phyloP scores from a whole-genome alignment of 495 filamentous ascomycete species.

The Penicillium pulvis region DNA sequence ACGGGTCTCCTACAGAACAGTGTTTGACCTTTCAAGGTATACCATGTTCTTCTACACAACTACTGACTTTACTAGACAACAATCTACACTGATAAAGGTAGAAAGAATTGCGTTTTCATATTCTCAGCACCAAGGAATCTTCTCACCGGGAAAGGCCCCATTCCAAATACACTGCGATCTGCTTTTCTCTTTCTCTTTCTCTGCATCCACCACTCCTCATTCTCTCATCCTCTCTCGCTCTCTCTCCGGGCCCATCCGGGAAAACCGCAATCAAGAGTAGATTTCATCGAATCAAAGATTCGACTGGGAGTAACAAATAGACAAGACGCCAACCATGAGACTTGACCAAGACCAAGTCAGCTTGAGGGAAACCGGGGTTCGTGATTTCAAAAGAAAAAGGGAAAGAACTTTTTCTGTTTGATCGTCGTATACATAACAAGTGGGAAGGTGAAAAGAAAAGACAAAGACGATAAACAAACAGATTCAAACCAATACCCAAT shows the following conservation, averaged over 20 bases:
- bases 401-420: conserved; percentile 40
- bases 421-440: conserved; percentile 49
- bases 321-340: conserved; percentile 51
- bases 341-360: conserved; percentile 27
- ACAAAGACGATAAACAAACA: conserved; percentile 8
- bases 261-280: conserved; percentile 36
- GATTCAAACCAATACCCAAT: conserved; percentile 6
- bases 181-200: conserved; percentile 19
- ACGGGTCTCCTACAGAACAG: conserved; percentile 5
- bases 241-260: conserved; percentile 28
- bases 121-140: conserved; percentile 34
- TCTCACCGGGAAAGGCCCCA: conserved; percentile 21
- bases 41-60: not conserved
- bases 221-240: conserved; percentile 23
- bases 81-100: not conserved
- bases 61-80: not conserved
- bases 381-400: conserved; percentile 28
- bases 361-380: conserved; percentile 25
- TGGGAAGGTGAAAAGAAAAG: conserved; percentile 17
- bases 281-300: conserved; percentile 28
- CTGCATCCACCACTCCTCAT: conserved; percentile 22
- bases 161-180: conserved; percentile 26
- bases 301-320: conserved; percentile 40
- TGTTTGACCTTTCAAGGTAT: not conserved
- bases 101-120: conserved; percentile 29